phyloP scores from a whole-genome alignment of 2,329 filamentous ascomycete species.

The Cladosporium colombiae region DNA sequence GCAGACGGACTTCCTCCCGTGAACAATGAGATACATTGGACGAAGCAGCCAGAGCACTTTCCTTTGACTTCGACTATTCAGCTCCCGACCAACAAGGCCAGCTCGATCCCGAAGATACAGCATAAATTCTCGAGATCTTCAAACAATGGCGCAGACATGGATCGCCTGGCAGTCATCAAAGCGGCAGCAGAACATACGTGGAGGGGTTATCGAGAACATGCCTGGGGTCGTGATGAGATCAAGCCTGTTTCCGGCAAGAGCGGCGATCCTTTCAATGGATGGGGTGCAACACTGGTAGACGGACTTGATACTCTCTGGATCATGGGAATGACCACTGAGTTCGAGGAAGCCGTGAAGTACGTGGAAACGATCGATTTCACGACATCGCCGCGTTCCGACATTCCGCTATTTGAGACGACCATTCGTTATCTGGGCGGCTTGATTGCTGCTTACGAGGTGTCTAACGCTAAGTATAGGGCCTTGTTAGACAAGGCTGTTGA shows the following conservation, averaged over 20 bases:
- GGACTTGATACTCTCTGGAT: slow-evolving; percentile 83
- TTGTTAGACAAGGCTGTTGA: slow-evolving; percentile 77
- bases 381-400: slow-evolving; percentile 63
- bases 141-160: slow-evolving; percentile 58
- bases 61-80: slow-evolving; percentile 75
- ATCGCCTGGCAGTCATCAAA: slow-evolving; percentile 68
- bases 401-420: slow-evolving; percentile 90
- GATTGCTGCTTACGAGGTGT: slow-evolving; percentile 83
- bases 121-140: slow-evolving; percentile 63
- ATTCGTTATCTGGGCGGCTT: slow-evolving; percentile 90
- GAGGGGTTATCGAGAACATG: slow-evolving; percentile 75
- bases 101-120: slow-evolving; percentile 75
- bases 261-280: slow-evolving; percentile 84
- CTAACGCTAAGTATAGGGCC: slow-evolving; percentile 65
- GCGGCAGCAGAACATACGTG: slow-evolving; percentile 76
- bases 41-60: slow-evolving; percentile 65
- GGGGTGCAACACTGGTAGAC: slow-evolving; percentile 87
- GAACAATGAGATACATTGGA: slow-evolving; percentile 63
- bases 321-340: slow-evolving; percentile 76
- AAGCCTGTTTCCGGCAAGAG: slow-evolving; percentile 67
- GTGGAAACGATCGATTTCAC: slow-evolving; percentile 82
- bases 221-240: slow-evolving; percentile 86
- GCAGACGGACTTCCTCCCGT: slow-evolving; percentile 19
- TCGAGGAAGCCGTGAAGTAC: slow-evolving; percentile 71
- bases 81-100: slow-evolving; percentile 71